phyloP scores from a whole-genome alignment of 257 asterid species.

The Solanum etuberosum region DNA sequence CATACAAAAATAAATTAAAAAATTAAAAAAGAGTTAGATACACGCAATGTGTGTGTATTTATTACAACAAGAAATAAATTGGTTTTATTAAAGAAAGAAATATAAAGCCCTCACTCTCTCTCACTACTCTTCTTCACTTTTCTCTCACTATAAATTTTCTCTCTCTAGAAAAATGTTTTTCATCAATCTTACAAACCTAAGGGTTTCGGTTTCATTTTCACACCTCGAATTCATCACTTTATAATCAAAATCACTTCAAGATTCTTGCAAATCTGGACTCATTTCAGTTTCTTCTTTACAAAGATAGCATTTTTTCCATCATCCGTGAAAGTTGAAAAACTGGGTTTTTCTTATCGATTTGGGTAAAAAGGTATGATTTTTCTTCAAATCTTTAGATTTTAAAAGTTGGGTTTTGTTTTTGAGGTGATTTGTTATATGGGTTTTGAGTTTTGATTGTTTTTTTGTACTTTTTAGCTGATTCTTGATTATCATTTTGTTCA shows the following conservation, averaged over 20 bases:
- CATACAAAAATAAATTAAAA: background rate
- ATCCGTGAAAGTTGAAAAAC: background rate
- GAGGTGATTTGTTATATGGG: background rate
- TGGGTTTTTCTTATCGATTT: background rate
- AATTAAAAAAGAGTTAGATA: background rate
- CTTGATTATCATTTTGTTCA: background rate
- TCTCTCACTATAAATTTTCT: background rate
- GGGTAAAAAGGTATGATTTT: background rate
- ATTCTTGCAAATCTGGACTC: background rate
- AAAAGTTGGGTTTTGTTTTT: background rate
- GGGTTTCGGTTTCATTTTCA: background rate
- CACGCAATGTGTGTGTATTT: background rate
- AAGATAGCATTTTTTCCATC: background rate
- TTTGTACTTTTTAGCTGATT: background rate
- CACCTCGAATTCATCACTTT: background rate
- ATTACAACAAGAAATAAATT: background rate
- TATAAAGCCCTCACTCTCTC: background rate
- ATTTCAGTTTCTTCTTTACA: background rate
- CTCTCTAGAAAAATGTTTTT: background rate
- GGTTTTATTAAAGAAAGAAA: background rate
- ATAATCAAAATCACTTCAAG: background rate
- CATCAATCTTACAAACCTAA: background rate
- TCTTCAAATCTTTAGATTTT: background rate
- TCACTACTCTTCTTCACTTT: background rate
- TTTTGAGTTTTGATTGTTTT: background rate